A percentile compares a stretch with the other conserved stretches of the same genome.
Evolutionary conservation across 2,329 filamentous ascomycete genomes (phyloP).

Genomic region (Nothopassalora personata): DNA sequence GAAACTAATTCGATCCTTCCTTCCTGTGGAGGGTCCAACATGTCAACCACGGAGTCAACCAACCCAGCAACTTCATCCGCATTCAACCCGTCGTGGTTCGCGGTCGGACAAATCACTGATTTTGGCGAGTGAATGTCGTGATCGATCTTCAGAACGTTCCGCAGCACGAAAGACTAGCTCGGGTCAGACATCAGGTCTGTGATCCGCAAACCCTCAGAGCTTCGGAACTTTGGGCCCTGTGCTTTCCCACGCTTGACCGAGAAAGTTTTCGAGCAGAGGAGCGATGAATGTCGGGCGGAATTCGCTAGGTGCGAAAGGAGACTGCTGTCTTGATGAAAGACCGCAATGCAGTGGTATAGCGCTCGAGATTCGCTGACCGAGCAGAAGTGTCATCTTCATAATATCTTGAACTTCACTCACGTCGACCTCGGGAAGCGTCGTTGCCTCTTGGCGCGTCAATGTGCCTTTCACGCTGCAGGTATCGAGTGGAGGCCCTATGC

Average conservation of each 20-base stretch:
- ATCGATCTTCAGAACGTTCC: not conserved
- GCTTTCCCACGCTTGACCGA: not conserved
- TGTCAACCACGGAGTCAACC: not conserved
- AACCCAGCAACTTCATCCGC: not conserved
- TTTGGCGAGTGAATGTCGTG: not conserved
- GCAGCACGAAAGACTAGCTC: not conserved
- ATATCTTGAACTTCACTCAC: not conserved
- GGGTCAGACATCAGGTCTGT: not conserved
- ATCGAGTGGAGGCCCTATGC: too few relatives aligned
- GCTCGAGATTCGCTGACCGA: not conserved
- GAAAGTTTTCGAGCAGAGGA: not conserved
- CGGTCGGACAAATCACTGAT: not conserved
- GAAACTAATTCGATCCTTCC: not conserved
- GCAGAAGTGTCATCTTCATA: not conserved
- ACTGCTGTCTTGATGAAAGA: not conserved
- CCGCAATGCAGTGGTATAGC: not conserved
- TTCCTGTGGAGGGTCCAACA: not conserved
- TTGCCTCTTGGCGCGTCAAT: too few relatives aligned
- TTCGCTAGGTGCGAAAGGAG: not conserved
- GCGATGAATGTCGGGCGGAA: not conserved
- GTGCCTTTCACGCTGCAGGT: too few relatives aligned
- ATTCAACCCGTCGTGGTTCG: not conserved
- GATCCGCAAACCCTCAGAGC: not conserved
- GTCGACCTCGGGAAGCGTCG: not conserved
- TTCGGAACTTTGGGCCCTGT: not conserved